These are phyloP conservation scores for Trichocladium antarcticum DNA, from an alignment of 495 filamentous ascomycete genomes.

Conservation along the genomic window DNA sequence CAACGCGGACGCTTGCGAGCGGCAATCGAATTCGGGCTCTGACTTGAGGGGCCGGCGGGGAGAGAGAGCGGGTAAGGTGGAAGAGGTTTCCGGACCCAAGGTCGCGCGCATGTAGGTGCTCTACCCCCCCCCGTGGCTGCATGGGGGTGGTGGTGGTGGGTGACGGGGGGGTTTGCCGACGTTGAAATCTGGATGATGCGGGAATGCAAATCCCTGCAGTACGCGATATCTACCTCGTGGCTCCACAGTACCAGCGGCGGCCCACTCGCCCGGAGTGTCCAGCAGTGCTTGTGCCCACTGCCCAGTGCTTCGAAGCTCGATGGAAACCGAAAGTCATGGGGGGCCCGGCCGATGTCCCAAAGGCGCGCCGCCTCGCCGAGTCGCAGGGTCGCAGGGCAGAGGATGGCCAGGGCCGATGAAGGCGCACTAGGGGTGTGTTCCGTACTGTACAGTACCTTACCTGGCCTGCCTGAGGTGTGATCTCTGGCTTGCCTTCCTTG, in stretches of 20 bases:
- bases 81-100: constrained; percentile 14
- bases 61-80: constrained; percentile 18
- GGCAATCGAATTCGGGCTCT: background rate
- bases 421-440: constrained; percentile 10
- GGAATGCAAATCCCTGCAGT: constrained; percentile 25
- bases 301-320: constrained; percentile 5
- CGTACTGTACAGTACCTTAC: constrained; percentile 12
- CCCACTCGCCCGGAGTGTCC: constrained; percentile 11
- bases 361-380: constrained; percentile 13
- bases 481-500: constrained; percentile 14
- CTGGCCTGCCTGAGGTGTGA: too few relatives aligned
- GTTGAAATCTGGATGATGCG: constrained; percentile 23
- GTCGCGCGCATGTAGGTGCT: constrained; percentile 20
- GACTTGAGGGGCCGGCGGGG: background rate
- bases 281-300: background rate
- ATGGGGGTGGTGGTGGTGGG: too few relatives aligned
- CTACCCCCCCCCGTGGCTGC: constrained; percentile 20
- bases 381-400: too few relatives aligned
- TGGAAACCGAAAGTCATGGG: constrained; percentile 6
- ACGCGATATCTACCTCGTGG: constrained; percentile 11
- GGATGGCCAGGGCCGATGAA: constrained; percentile 1
- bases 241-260: constrained; percentile 12
- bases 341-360: constrained; percentile 1
- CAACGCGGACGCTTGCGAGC: too few relatives aligned
- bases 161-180: constrained; percentile 16